phyloP scores from a whole-genome alignment of 352 stramenopile genomes.

The Phytopythium montanum region DNA sequence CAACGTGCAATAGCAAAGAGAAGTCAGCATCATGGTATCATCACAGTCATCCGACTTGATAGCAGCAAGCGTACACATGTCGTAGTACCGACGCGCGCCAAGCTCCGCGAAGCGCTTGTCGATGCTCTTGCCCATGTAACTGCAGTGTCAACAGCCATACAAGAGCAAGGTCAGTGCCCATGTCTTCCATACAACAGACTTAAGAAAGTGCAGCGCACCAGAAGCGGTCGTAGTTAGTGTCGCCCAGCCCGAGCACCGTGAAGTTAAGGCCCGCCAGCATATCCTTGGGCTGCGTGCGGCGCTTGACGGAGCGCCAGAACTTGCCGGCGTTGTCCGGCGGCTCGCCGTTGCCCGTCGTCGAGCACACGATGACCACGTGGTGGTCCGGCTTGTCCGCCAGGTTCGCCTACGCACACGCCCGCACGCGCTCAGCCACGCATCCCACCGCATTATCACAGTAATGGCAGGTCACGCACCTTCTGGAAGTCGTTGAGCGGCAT shows the following conservation, averaged over 20 bases:
- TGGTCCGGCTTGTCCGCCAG: conserved; percentile 34
- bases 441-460: background rate
- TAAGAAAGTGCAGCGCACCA: conserved; percentile 41
- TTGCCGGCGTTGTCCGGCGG: conserved; percentile 91
- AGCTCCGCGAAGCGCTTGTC: conserved; percentile 88
- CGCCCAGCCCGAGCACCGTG: conserved; percentile 90
- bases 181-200: background rate
- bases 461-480: conserved; percentile 29
- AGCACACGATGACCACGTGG: conserved; percentile 87
- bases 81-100: conserved; percentile 77
- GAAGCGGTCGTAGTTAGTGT: conserved; percentile 98
- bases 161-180: background rate
- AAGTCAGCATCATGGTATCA: background rate
- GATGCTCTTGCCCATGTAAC: conserved; percentile 86
- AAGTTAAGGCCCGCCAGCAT: conserved; percentile 76
- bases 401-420: conserved; percentile 23
- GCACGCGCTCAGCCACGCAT: background rate
- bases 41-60: background rate
- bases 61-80: conserved; percentile 33
- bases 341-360: conserved; percentile 95
- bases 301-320: conserved; percentile 93
- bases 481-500: conserved; percentile 68
- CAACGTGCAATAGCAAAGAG: background rate
- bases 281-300: conserved; percentile 71
- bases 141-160: conserved; percentile 9